These are phyloP conservation scores for Suhomyces vadensis DNA, from an alignment of 805 yeast species.

Conservation along the genomic window DNA sequence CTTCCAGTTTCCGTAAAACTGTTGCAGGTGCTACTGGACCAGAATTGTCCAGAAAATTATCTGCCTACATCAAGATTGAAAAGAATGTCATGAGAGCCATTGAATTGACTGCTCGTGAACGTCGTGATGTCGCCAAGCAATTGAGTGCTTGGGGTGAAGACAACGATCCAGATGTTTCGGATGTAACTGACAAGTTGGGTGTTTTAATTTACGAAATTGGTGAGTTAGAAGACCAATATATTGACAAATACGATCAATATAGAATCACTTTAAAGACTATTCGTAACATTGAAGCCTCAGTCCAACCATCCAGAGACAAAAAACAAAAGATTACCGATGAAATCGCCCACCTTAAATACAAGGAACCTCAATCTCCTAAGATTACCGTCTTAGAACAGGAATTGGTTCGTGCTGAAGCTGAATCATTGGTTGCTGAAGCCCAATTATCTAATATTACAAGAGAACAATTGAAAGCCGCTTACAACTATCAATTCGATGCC, in stretches of 20 bases:
- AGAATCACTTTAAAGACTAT: constrained; percentile 91
- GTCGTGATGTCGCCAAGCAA: constrained; percentile 96
- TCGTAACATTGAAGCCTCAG: constrained; percentile 96
- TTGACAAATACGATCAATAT: constrained; percentile 98
- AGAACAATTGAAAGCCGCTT: constrained; percentile 96
- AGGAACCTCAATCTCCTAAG: constrained; percentile 97
- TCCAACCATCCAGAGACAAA: constrained; percentile 97
- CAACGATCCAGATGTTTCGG: constrained; percentile 95
- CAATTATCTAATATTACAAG: constrained; percentile 97
- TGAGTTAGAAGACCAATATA: constrained; percentile 96
- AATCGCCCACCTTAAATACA: constrained; percentile 96
- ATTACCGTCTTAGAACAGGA: constrained; percentile 95
- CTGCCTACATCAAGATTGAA: constrained; percentile 92
- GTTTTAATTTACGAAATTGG: constrained; percentile 94
- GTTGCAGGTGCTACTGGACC: constrained; percentile 95
- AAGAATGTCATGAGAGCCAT: constrained; percentile 92
- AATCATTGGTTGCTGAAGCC: constrained; percentile 98
- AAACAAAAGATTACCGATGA: constrained; percentile 97
- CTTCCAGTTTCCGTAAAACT: constrained; percentile 70
- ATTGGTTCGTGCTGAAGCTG: constrained; percentile 98
- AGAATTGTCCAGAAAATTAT: constrained; percentile 87
- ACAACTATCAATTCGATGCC: constrained; percentile 95
- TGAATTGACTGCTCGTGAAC: constrained; percentile 90
- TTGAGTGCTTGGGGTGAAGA: constrained; percentile 97
- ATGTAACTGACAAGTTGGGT: constrained; percentile 96